Evolutionary conservation across 768 basidiomycete species (phyloP), one percentile per base, ranked within the genome.

Genomic region (Suillus placidus): DNA sequence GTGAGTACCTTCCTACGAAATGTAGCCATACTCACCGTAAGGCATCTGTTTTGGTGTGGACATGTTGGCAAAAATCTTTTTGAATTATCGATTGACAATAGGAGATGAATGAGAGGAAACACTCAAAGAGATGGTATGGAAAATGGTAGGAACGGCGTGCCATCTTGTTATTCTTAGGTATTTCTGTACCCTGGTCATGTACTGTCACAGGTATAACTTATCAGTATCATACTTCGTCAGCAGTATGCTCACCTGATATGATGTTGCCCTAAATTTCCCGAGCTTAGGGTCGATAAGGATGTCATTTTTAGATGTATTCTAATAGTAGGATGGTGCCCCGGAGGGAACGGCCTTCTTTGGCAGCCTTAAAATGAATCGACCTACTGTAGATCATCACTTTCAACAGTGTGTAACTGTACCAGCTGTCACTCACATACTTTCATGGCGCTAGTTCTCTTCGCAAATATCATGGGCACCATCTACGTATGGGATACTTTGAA

Each of bases 11-110:
- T 37, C 58, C 18, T 2, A 4, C 38, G 8, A 26, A 42, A 18
- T 40, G 13, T 26, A 14, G 34, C 32, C 5, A 43, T 16, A 63
- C 76, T 71, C 67, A 80, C 78, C 76, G 52, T 80, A 80, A 3
- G 76, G 71, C 60, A 78, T 49, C 35, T 71, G 75, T 67, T 66
- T 78, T 4, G 61, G 32, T 51, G 60, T 65, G 9, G 72, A 55
- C 74, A 75, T 75, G 6, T 23, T 35, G 20, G 20, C 54, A n/a
- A 12, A n/a, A 35, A 20, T 55, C 2, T 35, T 12, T 55, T 52
- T 14, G 20, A 55, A 26, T 16, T 9, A n/a, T 57, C 8, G 4
- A 38, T 4, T 7, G 5, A 26, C n/a, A 23, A 4, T 4, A 13
- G 14, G n/a, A 57, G 37, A 37, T 12, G 35, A 57, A 26, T 13